Base-by-base conservation (phyloP, 2,329 filamentous ascomycete species). In the Xylaria sp. region DNA sequence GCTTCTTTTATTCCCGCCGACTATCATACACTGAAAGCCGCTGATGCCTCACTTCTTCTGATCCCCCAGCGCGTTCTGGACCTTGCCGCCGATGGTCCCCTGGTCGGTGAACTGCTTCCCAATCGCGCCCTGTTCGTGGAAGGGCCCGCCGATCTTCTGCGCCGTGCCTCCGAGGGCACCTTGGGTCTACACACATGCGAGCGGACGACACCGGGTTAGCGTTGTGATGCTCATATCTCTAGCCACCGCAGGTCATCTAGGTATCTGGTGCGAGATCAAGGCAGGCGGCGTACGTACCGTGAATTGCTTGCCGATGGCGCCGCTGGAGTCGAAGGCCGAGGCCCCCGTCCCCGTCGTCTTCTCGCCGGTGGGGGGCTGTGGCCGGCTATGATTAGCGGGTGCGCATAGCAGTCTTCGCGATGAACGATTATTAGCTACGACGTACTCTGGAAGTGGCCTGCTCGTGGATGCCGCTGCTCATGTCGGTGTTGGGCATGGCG, bases 241-340 rank as follows among this genome's bases (percentile, higher is more conserved):
- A 7, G 38, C 29, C 29, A 47, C 34, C 37, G 18, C 19, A 2
- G 18, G 11, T 19, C n/a, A 26, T 39, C 37, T 11, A 16, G 17
- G 17, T 13, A 7, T 40, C 4, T 18, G 11, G 7, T 4, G 9
- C 16, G n/a, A n/a, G n/a, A n/a, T n/a, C 8, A 13, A 5, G 9
- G 20, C 18, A 18, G 18, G 11, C 18, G 6, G 11, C 4, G 21
- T 7, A 13, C 42, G 3, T 55, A 44, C 43, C n/a, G 44, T 44
- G 18, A 50, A 51, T 18, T 55, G 29, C 39, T 55, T 51, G 29
- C 52, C 48, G 16, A 51, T 40, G n/a, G 43, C 39, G 16, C 52
- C 52, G 19, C 17, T 21, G 7, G 43, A 55, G 39, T 55, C 44
- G 9, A 48, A 55, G 13, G 21, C 21, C n/a, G 47, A 50, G 9